Base-by-base conservation (phyloP, 805 yeast genomes). In the Saccharomycopsis microspora region DNA sequence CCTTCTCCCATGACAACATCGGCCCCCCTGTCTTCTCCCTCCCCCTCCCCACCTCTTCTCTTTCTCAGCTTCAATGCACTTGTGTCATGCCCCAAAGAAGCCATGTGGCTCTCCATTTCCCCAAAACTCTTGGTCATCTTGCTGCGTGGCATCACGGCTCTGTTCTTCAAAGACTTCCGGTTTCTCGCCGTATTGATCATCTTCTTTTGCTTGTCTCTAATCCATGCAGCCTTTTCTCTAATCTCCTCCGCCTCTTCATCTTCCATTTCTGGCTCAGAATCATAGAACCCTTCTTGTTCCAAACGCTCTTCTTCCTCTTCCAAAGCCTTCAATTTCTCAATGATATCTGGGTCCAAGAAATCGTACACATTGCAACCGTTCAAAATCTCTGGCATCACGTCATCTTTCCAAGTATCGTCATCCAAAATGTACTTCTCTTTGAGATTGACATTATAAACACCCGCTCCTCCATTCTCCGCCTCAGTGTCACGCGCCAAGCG, bases 291-390 rank as follows among this genome's bases (percentile, higher is more conserved):
- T 69, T 89, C 96, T 43, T 75, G 68, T 67, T 90, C 96, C 58
- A 93, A 77, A 64, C 81, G 76, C 66, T 90, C 97, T 70, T 93
- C 99, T 69, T 93, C 99, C 54, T 85, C 96, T 69, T 93, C 99
- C 55, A 93, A 72, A 11, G 95, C 96, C 67, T 87, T 87, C 62
- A 93, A 75, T 69, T 93, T 93, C 56, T 86, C 83, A 43, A 88
- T 84, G 62, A 93, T 93, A 57, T 93, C 98, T 40, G 96, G 87
- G 61, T 93, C 99, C 64, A 93, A 75, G 82, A 85, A 93, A 68
- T 93, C 99, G 68, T 88, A 90, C 50, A 93, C 96, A 63, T 93
- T 93, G 71, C 80, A 84, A 68, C 99, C 99, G 61, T 93, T 88
- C 63, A 93, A 71, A 47, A 93, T 75, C 72, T 93, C 99, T 31